A percentile compares a stretch with the other conserved stretches of the same genome.
Evolutionary conservation across 139 green algal genomes (phyloP).

Genomic region (Tetraselmis striata): DNA sequence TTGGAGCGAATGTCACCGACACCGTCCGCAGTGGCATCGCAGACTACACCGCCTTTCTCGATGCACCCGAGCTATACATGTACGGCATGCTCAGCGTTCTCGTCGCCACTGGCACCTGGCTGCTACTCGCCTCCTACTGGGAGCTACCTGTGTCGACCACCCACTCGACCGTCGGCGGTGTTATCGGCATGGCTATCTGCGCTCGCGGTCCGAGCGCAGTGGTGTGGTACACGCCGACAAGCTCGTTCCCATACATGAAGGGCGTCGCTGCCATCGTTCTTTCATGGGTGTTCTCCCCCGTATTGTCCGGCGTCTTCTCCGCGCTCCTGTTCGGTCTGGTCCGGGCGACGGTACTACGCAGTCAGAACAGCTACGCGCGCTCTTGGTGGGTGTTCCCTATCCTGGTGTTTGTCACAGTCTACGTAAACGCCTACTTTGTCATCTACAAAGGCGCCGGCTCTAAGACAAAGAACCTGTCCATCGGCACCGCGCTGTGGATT

Average conservation of each 20-base stretch:
- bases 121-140: conserved; percentile 44
- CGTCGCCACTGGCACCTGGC: conserved; percentile 41
- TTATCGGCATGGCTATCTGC: conserved; percentile 30
- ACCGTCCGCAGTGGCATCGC: conserved; percentile 40
- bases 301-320: conserved; percentile 29
- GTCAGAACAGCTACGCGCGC: conserved; percentile 14
- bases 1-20: conserved; percentile 42
- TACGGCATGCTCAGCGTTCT: conserved; percentile 60
- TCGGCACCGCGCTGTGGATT: neutral
- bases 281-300: conserved; percentile 43
- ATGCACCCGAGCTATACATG: conserved; percentile 45
- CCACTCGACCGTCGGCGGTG: conserved; percentile 28
- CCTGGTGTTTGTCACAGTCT: conserved; percentile 2
- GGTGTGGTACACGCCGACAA: conserved; percentile 26
- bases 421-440: conserved; percentile 27
- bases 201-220: conserved; percentile 25
- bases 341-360: conserved; percentile 31
- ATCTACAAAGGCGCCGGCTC: conserved; percentile 19
- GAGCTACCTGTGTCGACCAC: conserved; percentile 41
- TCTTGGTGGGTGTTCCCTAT: conserved; percentile 8
- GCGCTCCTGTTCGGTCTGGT: conserved; percentile 26
- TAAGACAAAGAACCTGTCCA: neutral
- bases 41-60: conserved; percentile 23
- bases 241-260: conserved; percentile 12
- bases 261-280: conserved; percentile 30